Base-by-base conservation (phyloP, 176 grass and related monocot genomes). In the Ananas comosus region DNA sequence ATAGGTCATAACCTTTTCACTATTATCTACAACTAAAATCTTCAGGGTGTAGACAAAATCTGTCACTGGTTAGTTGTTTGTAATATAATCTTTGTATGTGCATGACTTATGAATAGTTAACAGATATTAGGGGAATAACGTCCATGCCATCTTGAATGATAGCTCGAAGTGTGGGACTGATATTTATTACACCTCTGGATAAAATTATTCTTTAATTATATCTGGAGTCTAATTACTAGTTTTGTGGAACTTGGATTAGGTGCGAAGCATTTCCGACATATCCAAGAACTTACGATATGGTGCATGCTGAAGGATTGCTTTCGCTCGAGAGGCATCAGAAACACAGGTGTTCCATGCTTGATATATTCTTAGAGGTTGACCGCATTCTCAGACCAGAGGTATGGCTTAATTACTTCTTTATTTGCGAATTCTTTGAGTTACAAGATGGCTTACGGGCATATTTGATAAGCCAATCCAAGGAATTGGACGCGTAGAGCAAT, bases 231-330 rank as follows among this genome's bases (percentile, higher is more conserved):
- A 61, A 61, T 61, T 61, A 21, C 16, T 22, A 22, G 56, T 61
- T 61, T 61, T 9, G 21, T 18, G 56, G 21, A n/a, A 61, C 16
- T n/a, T 61, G 12, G 7, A 61, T 71, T 78, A 99, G 95, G 95
- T 99, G 95, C 78, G 95, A 99, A 82, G 85, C 90, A 51, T 99
- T 99, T 88, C 90, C 95, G 73, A 82, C 94, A 61, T 99, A 93
- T 79, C 94, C 94, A 61, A 90, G 94, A 86, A 93, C 94, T 76
- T 99, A 99, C 84, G 94, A 99, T 87, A 86, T 91, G 94, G 94
- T 99, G 66, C 94, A 99, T 65, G 94, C 89, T 72, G 84, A 99
- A 74, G 94, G 94, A 48, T 84, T 99, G 78, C 75, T 99, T 52
- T 93, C 87, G 66, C 85, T 99, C 65, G 82, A 88, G 67, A 80